Evolutionary conservation across 805 yeast species (phyloP), one percentile per base, ranked within the genome.

Genomic region (Zygotorulaspora chibaensis): DNA sequence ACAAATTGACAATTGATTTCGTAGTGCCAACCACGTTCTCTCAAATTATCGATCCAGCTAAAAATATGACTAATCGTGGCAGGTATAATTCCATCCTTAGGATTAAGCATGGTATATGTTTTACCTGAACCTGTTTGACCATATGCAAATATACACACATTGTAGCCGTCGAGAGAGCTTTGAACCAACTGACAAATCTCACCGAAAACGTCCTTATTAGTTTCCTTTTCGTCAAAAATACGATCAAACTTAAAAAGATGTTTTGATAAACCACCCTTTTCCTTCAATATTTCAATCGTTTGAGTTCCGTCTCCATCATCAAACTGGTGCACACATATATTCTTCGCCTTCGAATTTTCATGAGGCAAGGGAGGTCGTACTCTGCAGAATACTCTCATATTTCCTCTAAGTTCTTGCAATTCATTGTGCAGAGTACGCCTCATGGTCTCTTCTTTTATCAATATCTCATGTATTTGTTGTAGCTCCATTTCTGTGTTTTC

Each of bases 41-140:
- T 65, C 31, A 83, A 57, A 3, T 65, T 66, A 0, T 68, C 61
- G 3, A 80, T 74, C 43, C 80, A 76, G 3, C 74, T 66, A 58
- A 88, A 88, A 3, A 91, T 83, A 56, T 83, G 84, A 12, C 69
- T 64, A 11, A 90, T 74, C 0, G 96, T 84, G 13, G 78, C 71
- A 1, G 95, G 88, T 28, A 89, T 87, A 71, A 91, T 79, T 12
- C 99, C 98, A 57, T 83, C 84, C 1, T 65, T 57, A 0, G 76
- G 68, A 20, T 74, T 68, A 1, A 89, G 76, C 98, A 91, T 93
- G 0, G 99, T 93, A 62, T 68, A 83, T 0, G 98, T 91, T 62
- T 91, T 91, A 2, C 99, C 99, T 0, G 97, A 84, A 0, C 93
- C 96, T 0, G 99, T 93, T 65, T 91, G 99, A 1, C 99, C 99